These are phyloP conservation scores for Macrotyloma uniflorum DNA, from an alignment of 306 rosid genomes.

Conservation along the genomic window DNA sequence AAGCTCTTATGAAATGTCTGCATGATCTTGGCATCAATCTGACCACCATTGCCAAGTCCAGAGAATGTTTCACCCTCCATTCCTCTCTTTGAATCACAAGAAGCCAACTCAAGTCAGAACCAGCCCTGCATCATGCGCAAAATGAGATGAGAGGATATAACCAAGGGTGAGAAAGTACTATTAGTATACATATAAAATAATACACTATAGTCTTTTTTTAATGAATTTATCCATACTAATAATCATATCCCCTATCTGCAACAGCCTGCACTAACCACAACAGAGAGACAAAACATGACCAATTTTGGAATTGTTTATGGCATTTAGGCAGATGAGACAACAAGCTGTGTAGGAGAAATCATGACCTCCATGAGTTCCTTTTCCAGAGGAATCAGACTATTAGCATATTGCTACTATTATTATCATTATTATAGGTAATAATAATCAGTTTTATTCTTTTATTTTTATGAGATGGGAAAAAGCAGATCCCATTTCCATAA, in stretches of 20 bases:
- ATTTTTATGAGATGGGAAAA: slow-evolving; percentile 59
- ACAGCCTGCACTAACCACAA: slow-evolving; percentile 60
- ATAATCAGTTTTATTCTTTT: slow-evolving; percentile 13
- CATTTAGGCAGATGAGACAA: slow-evolving; percentile 71
- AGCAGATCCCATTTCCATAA: slow-evolving; percentile 89
- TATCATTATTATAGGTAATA: not conserved
- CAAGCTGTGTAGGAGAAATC: slow-evolving; percentile 64
- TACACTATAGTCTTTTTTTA: not conserved
- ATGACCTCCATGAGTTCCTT: slow-evolving; percentile 68
- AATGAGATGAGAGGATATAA: slow-evolving; percentile 34
- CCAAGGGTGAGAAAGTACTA: slow-evolving; percentile 27
- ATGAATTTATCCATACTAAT: slow-evolving; percentile 34
- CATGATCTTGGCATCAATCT: slow-evolving; percentile 70
- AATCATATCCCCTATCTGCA: slow-evolving; percentile 58
- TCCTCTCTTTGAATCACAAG: slow-evolving; percentile 28
- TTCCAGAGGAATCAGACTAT: slow-evolving; percentile 56
- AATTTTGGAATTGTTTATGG: slow-evolving; percentile 59
- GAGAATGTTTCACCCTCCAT: slow-evolving; percentile 96
- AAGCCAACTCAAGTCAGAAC: slow-evolving; percentile 49
- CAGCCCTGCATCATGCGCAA: slow-evolving; percentile 51
- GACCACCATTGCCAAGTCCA: slow-evolving; percentile 63
- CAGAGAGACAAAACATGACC: slow-evolving; percentile 64
- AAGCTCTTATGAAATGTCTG: slow-evolving; percentile 87
- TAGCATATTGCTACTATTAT: slow-evolving; percentile 27
- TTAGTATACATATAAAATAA: not conserved